Conservation (phyloP, 163 green algal genomes). For the Prototheca wickerhamii region DNA sequence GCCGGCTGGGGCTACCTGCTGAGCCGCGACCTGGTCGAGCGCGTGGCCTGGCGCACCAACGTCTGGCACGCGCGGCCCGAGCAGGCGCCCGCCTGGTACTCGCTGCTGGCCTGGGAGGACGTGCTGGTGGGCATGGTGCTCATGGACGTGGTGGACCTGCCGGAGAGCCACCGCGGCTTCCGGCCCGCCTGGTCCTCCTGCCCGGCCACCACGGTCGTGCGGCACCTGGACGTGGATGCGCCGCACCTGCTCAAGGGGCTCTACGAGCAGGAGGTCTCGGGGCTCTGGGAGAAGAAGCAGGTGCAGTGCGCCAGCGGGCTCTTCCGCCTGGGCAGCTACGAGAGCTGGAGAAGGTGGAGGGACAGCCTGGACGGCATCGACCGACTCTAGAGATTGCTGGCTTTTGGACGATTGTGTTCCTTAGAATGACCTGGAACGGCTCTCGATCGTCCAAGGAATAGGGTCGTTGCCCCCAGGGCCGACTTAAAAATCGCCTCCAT, state of each 20-base stretch:
- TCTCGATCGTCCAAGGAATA: too few relatives aligned
- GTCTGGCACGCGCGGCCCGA: constrained; percentile 16
- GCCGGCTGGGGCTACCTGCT: constrained; percentile 47
- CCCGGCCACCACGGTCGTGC: constrained; percentile 27
- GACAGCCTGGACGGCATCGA: constrained; percentile 9
- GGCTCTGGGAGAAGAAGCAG: constrained; percentile 14
- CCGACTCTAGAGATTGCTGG: constrained; percentile 2
- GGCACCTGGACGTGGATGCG: constrained; percentile 46
- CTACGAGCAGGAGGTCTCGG: constrained; percentile 28
- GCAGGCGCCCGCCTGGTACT: constrained; percentile 33
- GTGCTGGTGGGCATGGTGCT: constrained; percentile 1
- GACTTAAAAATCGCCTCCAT: too few relatives aligned
- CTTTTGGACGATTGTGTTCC: too few relatives aligned
- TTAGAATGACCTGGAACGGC: too few relatives aligned
- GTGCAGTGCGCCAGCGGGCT: constrained; percentile 22
- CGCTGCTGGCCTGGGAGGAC: constrained; percentile 6
- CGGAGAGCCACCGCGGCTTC: constrained; percentile 23
- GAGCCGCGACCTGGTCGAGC: constrained; percentile 27
- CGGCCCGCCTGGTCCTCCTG: constrained; percentile 37
- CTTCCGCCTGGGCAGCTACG: constrained; percentile 20
- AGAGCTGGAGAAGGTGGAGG: constrained; percentile 9
- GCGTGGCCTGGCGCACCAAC: constrained; percentile 23
- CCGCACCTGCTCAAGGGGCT: constrained; percentile 34
- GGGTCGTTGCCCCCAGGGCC: too few relatives aligned
- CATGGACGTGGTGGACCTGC: not conserved